Conservation (phyloP, 371 early-diverging fungal genomes). For the Mortierella sp. region DNA sequence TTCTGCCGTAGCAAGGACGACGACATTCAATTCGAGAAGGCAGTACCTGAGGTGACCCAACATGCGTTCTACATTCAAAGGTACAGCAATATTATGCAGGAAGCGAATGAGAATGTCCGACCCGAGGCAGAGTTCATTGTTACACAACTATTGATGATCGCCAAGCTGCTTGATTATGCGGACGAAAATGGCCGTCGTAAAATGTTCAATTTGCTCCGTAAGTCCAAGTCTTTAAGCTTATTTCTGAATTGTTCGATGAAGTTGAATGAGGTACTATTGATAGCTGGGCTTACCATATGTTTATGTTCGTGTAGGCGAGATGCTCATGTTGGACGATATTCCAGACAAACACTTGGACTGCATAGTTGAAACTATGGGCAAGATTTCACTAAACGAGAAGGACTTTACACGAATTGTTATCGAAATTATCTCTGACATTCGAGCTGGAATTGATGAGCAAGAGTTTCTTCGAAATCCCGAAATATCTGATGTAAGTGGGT, state of each 20-base stretch:
- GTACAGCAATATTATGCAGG: conserved; percentile 71
- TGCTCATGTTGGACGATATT: conserved; percentile 77
- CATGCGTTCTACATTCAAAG: conserved; percentile 78
- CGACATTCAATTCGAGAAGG: conserved; percentile 69
- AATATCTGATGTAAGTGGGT: conserved; percentile 31
- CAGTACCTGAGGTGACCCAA: conserved; percentile 80
- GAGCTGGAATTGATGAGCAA: conserved; percentile 60
- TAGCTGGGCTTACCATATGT: background rate
- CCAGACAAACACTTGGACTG: conserved; percentile 78
- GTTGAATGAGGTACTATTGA: background rate
- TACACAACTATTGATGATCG: conserved; percentile 81
- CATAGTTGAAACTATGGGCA: conserved; percentile 78
- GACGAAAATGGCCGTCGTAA: conserved; percentile 90
- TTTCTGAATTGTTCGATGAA: background rate
- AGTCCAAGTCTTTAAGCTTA: conserved; percentile 18
- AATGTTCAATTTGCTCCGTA: conserved; percentile 82
- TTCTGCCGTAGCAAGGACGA: conserved; percentile 64
- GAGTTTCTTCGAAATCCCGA: conserved; percentile 47
- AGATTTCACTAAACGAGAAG: conserved; percentile 82
- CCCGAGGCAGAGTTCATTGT: conserved; percentile 82
- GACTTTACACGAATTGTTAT: conserved; percentile 89
- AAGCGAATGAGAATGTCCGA: conserved; percentile 70
- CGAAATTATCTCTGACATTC: conserved; percentile 80
- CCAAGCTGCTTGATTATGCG: conserved; percentile 82
- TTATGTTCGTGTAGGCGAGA: conserved; percentile 63